phyloP scores from a whole-genome alignment of 1,139 yeast genomes.

The Debaryomyces singareniensis region DNA sequence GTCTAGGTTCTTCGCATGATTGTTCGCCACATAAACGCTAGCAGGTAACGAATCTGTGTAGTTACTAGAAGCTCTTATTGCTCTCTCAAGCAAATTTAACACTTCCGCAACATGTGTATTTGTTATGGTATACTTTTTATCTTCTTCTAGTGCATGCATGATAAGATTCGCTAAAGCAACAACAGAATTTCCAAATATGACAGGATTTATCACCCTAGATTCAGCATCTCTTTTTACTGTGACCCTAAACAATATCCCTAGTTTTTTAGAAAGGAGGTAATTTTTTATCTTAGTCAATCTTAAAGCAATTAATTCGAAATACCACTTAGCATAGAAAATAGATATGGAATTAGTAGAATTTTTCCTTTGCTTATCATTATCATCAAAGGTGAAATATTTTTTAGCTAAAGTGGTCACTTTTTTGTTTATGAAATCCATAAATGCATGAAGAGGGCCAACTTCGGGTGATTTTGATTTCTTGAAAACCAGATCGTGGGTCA shows the following conservation, averaged over 20 bases:
- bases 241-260: constrained; percentile 43
- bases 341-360: neutral
- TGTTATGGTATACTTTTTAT: constrained; percentile 47
- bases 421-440: neutral
- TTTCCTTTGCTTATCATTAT: neutral
- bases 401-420: neutral
- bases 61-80: constrained; percentile 39
- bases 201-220: constrained; percentile 52
- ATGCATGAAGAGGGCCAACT: neutral
- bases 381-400: neutral
- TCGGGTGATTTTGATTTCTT: neutral
- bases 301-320: neutral
- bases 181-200: constrained; percentile 57
- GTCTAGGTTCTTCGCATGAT: constrained; percentile 14
- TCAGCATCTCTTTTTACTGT: constrained; percentile 52
- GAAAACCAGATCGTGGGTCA: too few species aligned
- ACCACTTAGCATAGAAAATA: neutral
- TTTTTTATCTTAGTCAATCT: constrained; percentile 4
- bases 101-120: constrained; percentile 51
- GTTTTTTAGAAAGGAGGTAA: constrained; percentile 19
- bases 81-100: constrained; percentile 51
- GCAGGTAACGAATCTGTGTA: constrained; percentile 36
- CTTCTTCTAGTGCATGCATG: constrained; percentile 60
- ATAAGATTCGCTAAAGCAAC: constrained; percentile 53
- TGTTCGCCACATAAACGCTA: constrained; percentile 37